Evolutionary conservation across 1,284 basidiomycete genomes (phyloP).

Genomic region (Trametes pubescens): DNA sequence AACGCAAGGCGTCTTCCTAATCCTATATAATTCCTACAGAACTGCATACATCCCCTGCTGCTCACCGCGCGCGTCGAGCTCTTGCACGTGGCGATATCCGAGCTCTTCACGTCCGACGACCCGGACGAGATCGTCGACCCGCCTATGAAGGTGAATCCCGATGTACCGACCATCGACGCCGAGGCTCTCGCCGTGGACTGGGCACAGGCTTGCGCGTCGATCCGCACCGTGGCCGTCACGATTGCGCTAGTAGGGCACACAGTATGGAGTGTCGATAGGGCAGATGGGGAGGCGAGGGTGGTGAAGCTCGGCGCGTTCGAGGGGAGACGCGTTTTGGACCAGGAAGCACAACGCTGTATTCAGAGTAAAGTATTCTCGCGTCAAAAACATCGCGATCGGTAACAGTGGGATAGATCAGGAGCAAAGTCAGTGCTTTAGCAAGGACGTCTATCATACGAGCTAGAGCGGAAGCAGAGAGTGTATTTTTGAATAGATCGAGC

Average conservation of each 20-base stretch:
- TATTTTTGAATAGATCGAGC: too few relatives aligned
- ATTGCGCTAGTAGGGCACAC: conserved; percentile 4
- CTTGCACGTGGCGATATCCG: conserved; percentile 16
- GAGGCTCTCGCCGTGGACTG: conserved; percentile 6
- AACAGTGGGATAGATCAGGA: conserved; percentile 44
- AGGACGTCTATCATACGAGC: too few relatives aligned
- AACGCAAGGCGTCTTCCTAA: too few relatives aligned
- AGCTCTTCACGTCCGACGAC: conserved; percentile 11
- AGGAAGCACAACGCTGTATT: conserved; percentile 2
- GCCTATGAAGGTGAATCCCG: neutral
- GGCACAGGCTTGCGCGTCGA: neutral
- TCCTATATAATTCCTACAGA: too few relatives aligned
- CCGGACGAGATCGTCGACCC: conserved; percentile 9
- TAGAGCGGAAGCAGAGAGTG: too few relatives aligned
- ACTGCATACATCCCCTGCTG: neutral
- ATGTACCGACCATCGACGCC: conserved; percentile 7
- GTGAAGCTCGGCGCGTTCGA: conserved; percentile 4
- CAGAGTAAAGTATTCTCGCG: neutral
- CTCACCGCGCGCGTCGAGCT: conserved; percentile 10
- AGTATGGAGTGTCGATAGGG: conserved; percentile 16
- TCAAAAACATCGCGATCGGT: too few relatives aligned
- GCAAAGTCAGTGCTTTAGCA: too few relatives aligned
- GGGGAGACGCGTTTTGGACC: conserved; percentile 14
- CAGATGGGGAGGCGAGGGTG: neutral
- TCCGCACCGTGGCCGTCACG: conserved; percentile 18